phyloP scores from a whole-genome alignment of 225 moss, liverwort and hornwort genomes.

The Pseudoscleropodium purum region DNA sequence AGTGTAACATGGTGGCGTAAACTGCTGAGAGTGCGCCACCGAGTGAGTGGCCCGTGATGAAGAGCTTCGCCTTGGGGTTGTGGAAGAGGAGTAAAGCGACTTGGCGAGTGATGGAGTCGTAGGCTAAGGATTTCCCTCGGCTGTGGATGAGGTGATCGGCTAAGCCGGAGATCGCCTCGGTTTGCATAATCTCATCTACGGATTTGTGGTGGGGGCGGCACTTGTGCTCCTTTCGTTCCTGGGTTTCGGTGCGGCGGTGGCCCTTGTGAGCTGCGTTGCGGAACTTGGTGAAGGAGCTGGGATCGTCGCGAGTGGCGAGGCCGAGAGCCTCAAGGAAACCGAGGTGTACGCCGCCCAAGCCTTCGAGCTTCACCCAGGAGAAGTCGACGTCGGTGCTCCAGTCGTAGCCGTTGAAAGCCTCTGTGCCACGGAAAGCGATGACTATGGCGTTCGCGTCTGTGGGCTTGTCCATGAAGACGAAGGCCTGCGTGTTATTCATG shows the following conservation, averaged over 20 bases:
- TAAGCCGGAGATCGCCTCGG: not conserved
- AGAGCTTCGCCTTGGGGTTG: conserved; percentile 52
- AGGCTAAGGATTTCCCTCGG: conserved; percentile 20
- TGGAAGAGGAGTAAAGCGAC: conserved; percentile 5
- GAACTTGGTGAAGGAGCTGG: conserved; percentile 5
- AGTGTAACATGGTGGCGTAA: conserved; percentile 27
- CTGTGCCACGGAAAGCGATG: conserved; percentile 61
- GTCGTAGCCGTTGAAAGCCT: conserved; percentile 44
- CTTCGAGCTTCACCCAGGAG: conserved; percentile 34
- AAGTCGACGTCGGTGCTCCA: conserved; percentile 70
- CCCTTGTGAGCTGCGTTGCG: not conserved
- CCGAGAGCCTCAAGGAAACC: conserved; percentile 68
- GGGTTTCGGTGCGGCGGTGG: not conserved
- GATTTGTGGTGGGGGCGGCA: not conserved
- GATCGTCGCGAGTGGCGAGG: conserved; percentile 22
- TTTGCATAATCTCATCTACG: not conserved
- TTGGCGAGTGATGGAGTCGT: conserved; percentile 20
- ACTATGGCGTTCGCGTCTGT: conserved; percentile 45
- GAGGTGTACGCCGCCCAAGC: conserved; percentile 28
- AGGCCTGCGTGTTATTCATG: conserved; percentile 27
- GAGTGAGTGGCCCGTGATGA: conserved; percentile 56
- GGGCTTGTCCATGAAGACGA: conserved; percentile 36
- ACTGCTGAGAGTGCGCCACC: conserved; percentile 46
- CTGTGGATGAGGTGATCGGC: not conserved
- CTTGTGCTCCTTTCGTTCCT: not conserved